Evolutionary conservation across 768 basidiomycete species (phyloP), one percentile per base, ranked within the genome.

Genomic region (Panus rudis): DNA sequence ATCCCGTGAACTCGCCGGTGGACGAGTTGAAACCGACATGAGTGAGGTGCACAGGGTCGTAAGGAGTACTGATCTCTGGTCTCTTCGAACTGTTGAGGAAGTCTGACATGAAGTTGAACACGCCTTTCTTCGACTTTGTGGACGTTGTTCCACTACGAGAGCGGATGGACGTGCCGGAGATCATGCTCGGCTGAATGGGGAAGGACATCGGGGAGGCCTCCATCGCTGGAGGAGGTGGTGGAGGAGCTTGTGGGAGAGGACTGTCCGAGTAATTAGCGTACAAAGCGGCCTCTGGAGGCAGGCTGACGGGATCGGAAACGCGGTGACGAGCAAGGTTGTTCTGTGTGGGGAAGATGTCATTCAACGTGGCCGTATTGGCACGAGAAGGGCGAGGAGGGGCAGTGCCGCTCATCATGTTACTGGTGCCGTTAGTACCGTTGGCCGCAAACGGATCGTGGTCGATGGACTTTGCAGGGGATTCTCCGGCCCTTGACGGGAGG

Each of bases 1-100:
- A 73, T 2, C 96, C 96, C 7, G 91, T 92, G 67, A 93, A 98
- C 66, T 99, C 94, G 46, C 96, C 96, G 0, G 94, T 98, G 44
- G 91, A 94, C 5, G 90, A 89, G 64, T 99, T 97, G 79, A 97
- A 98, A 47, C 94, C 94, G 60, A 99, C 96, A 61, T 99, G 96
- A 3, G 96, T 98, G 57, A 99, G 84, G 69, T 98, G 94, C 28
- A 98, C 94, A 24, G 96, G 96, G 65, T 99, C 96, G 62, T 94
- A 98, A 0, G 96, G 96, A 0, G 92, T 93, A 61, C 89, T 92
- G 71, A 99, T 98, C 65, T 94, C 92, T 12, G 78, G 80, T 11
- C 84, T 78, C 64, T 87, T 90, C 28, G 75, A 74, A 43, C 76
- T 71, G 58, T 75, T 81, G 63, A 90, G 81, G 53, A 91, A 81